Evolutionary conservation across 148 eudicot genomes (phyloP), one percentile per base, ranked within the genome.

Genomic region (Silene latifolia): DNA sequence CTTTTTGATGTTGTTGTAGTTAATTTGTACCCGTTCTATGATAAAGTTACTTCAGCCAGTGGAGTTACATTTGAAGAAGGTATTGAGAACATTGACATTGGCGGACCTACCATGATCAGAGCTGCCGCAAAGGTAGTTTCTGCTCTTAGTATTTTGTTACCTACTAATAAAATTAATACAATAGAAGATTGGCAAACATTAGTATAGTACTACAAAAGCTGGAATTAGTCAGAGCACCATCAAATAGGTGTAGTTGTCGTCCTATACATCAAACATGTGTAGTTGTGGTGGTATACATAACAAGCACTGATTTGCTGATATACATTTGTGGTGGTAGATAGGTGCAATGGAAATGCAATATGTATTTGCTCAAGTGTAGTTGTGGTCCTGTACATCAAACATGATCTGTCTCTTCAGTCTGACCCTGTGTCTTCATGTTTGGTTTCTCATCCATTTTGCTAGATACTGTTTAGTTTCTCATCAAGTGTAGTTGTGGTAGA

Each of bases 51-150:
- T 61, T 85, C 97, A 29, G 69, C 87, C 25, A 83, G 78, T 44
- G 89, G 90, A 72, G 87, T 92, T 73, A 72, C 87, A 54, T 92
- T 96, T 78, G 97, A 92, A 72, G 98, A 92, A 86, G 99, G 97
- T 27, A 89, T 96, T 81, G 99, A 96, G 79, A 96, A 96, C 79
- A 91, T 96, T 70, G 99, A 96, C 80, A 96, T 96, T 81, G 99
- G 99, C 75, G 99, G 99, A 29, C 99, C 98, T 77, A 69, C 99
- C 74, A 92, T 96, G 98, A 96, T 96, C 24, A 89, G 99, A 87
- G 99, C 97, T 76, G 99, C 99, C 29, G 99, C 98, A 24, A 96
- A 96, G 99, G 99, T 92, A 78, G 29, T 80, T 69, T 46, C 20
- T 42, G 53, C 75, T 63, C 60, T 67, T 47, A 39, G 23, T 29